Conservation (phyloP, 805 yeast genomes). For the Phaffomyces antillensis region DNA sequence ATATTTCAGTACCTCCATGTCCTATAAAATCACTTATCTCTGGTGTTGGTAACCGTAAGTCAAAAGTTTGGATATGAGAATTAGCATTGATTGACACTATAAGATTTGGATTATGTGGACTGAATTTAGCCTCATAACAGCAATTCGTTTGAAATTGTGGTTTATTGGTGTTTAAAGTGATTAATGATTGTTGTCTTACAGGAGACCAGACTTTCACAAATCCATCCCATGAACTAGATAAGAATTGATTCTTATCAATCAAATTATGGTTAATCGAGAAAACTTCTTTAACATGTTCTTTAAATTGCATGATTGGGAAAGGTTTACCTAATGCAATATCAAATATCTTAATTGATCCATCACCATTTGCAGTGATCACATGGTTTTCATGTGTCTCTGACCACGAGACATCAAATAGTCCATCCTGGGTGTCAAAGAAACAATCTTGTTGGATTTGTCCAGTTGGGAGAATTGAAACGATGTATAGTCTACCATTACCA, state of each 20-base stretch:
- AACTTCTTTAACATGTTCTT: conserved; percentile 74
- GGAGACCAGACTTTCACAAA: conserved; percentile 76
- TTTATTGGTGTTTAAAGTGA: conserved; percentile 42
- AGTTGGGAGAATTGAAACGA: conserved; percentile 58
- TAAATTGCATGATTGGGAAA: conserved; percentile 67
- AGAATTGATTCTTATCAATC: conserved; percentile 59
- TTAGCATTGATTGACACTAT: conserved; percentile 68
- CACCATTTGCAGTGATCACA: conserved; percentile 77
- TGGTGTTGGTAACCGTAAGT: conserved; percentile 61
- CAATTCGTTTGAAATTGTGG: conserved; percentile 38
- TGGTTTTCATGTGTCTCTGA: conserved; percentile 88
- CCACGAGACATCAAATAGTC: conserved; percentile 84
- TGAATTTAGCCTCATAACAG: conserved; percentile 71
- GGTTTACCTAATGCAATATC: conserved; percentile 54
- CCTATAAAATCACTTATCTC: conserved; percentile 53
- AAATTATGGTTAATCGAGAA: conserved; percentile 70
- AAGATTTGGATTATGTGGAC: conserved; percentile 75
- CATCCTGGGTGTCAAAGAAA: conserved; percentile 87
- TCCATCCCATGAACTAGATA: conserved; percentile 91
- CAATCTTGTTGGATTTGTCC: conserved; percentile 54
- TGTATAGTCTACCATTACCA: conserved; percentile 81
- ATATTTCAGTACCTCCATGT: conserved; percentile 74
- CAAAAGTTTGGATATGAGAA: conserved; percentile 77
- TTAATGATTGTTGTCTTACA: conserved; percentile 42
- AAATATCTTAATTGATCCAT: conserved; percentile 78